Conservation (phyloP, 1,139 yeast genomes). For the Petasospora rhodanensis region DNA sequence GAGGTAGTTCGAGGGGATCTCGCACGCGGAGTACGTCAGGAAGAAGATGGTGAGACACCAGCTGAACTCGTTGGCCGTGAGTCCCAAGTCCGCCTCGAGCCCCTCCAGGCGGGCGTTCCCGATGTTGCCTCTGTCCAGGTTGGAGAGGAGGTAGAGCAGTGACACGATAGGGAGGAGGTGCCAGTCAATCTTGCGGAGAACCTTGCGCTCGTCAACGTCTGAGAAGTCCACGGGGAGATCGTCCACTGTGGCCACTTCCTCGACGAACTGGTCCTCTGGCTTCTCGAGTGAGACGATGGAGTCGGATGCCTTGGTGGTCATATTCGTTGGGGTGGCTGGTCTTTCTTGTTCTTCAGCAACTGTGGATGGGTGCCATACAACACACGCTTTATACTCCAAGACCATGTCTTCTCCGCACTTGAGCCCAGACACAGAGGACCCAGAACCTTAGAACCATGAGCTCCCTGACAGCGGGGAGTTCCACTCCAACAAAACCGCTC, state of each 20-base stretch:
- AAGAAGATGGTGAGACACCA: constrained; percentile 45
- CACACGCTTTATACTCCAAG: no score
- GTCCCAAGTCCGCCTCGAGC: constrained; percentile 44
- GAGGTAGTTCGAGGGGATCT: constrained; percentile 44
- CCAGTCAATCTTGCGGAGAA: constrained; percentile 39
- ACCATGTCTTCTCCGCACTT: no score
- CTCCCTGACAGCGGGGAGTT: no score
- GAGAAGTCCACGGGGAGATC: no score
- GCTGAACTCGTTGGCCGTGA: constrained; percentile 47
- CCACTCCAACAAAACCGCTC: no score
- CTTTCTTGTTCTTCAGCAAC: no score
- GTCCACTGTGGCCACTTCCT: no score
- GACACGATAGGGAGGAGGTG: constrained; percentile 45
- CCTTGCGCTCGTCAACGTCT: constrained; percentile 31
- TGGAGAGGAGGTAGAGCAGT: constrained; percentile 47
- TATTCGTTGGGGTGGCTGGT: no score
- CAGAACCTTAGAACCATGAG: no score
- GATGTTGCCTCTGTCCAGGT: constrained; percentile 55
- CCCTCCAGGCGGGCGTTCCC: constrained; percentile 61
- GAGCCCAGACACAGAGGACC: no score
- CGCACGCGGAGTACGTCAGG: constrained; percentile 51
- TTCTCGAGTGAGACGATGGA: constrained; percentile 1
- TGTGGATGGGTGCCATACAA: no score
- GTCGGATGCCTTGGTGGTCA: no score
- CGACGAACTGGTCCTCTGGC: neutral